Base-by-base conservation (phyloP, 345 rosid genomes). In the Arabidopsis arenosa region DNA sequence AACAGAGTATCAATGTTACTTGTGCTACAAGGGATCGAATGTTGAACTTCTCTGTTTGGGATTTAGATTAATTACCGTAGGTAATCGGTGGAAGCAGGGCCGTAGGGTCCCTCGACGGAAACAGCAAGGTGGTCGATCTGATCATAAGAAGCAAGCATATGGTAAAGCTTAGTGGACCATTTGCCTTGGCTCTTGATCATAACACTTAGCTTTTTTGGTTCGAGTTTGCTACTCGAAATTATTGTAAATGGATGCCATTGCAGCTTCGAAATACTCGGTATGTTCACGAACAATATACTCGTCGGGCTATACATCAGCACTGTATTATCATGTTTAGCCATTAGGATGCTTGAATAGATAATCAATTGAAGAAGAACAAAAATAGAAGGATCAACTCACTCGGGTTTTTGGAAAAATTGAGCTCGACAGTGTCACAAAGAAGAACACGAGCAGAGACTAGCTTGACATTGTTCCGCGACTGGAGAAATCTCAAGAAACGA, bases 231-330 rank as follows among this genome's bases (percentile, higher is more conserved):
- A 45, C 81, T 90, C 3, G 97, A 94, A 59, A 79, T 81, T 41
- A 94, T 81, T 6, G 96, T 90, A 76, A 86, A 94, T 1, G 98
- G 98, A 83, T 94, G 98, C 98, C 98, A 94, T 35, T 94, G 96
- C 49, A 88, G 74, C 82, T 77, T 90, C 7, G 97, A 93, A 70
- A 94, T 82, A 65, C 83, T 71, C 4, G 97, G 97, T 54, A 94
- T 86, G 67, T 86, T 94, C 26, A 94, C 21, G 65, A 89, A 90
- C 84, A 90, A 1, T 41, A 77, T 78, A 76, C 97, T 94, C 1
- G 92, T 85, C 11, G 97, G 85, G 68, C 82, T 87, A 68, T 90
- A 88, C 39, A 52, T 80, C 81, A 92, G 75, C 75, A 85, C 98
- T 93, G 36, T 17, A 49, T 1, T 11, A 56, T 14, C 70, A 55